Percentiles rank a stretch among this genome's conserved stretches.
phyloP scores from a whole-genome alignment of 2,329 filamentous ascomycete genomes.

The Neofusicoccum umdonicola region DNA sequence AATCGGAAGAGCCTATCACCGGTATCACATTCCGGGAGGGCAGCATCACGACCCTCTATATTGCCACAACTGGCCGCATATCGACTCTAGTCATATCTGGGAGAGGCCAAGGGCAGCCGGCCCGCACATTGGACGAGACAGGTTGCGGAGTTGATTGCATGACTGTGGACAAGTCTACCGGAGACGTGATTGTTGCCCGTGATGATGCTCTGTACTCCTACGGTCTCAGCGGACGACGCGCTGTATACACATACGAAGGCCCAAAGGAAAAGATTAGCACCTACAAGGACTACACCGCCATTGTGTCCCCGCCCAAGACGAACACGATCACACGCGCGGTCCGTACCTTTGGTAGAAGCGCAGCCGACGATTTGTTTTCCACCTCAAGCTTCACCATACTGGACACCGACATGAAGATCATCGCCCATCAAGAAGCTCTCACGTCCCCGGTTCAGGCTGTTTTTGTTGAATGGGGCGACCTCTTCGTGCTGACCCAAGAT shows the following conservation, averaged over 20 bases:
- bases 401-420: conserved; percentile 86
- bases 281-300: conserved; percentile 80
- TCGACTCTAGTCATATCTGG: conserved; percentile 84
- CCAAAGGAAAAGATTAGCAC: conserved; percentile 78
- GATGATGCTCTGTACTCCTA: conserved; percentile 98
- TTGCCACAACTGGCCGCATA: conserved; percentile 86
- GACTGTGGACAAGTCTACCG: conserved; percentile 75
- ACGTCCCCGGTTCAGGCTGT: conserved; percentile 76
- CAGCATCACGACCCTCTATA: conserved; percentile 74
- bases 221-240: conserved; percentile 76
- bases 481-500: conserved; percentile 87
- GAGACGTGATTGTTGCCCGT: conserved; percentile 85
- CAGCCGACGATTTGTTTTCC: conserved; percentile 76
- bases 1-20: conserved; percentile 94
- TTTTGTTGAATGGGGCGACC: conserved; percentile 84
- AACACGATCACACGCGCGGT: conserved; percentile 55
- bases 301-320: conserved; percentile 75
- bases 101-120: conserved; percentile 83
- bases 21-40: conserved; percentile 75
- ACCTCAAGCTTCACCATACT: conserved; percentile 85
- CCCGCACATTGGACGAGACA: conserved; percentile 81
- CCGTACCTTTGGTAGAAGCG: conserved; percentile 69
- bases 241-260: conserved; percentile 87
- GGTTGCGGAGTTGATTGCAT: conserved; percentile 95
- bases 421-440: conserved; percentile 84